phyloP scores from a whole-genome alignment of 2,329 filamentous ascomycete species.

The Penicillium occitanis region DNA sequence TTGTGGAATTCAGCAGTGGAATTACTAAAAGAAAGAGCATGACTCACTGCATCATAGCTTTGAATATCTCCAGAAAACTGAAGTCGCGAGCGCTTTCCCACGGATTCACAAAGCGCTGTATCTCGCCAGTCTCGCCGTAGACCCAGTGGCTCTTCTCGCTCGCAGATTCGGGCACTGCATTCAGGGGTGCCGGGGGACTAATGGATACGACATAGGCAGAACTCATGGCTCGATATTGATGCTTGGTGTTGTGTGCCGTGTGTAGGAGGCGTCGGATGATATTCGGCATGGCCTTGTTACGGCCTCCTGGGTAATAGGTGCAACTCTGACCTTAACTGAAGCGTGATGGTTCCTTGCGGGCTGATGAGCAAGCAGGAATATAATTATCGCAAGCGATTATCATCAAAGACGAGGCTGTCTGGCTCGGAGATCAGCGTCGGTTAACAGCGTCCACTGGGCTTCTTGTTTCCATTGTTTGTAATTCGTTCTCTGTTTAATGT shows the following conservation, averaged over 20 bases:
- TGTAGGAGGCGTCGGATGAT: background rate
- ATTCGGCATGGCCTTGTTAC: background rate
- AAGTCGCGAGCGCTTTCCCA: constrained; percentile 22
- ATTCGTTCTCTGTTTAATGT: background rate
- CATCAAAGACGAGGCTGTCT: background rate
- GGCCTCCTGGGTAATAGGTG: background rate
- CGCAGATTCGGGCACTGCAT: constrained; percentile 14
- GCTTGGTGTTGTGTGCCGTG: background rate
- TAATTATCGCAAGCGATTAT: background rate
- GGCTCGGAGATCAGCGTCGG: background rate
- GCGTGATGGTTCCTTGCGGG: background rate
- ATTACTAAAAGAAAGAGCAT: background rate
- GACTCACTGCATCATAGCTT: constrained; percentile 20
- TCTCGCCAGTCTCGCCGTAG: constrained; percentile 8
- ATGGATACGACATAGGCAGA: background rate
- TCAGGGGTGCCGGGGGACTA: background rate
- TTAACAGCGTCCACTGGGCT: background rate
- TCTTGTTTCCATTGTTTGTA: background rate
- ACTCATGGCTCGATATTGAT: background rate
- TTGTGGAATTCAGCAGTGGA: background rate
- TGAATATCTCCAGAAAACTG: constrained; percentile 21
- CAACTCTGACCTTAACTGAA: background rate
- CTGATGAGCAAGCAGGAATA: background rate
- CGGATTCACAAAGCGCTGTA: constrained; percentile 20
- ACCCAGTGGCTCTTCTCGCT: constrained; percentile 21